These are phyloP conservation scores for Entelexis sorbosivorans DNA, from an alignment of 1,139 yeast species.

Conservation along the genomic window DNA sequence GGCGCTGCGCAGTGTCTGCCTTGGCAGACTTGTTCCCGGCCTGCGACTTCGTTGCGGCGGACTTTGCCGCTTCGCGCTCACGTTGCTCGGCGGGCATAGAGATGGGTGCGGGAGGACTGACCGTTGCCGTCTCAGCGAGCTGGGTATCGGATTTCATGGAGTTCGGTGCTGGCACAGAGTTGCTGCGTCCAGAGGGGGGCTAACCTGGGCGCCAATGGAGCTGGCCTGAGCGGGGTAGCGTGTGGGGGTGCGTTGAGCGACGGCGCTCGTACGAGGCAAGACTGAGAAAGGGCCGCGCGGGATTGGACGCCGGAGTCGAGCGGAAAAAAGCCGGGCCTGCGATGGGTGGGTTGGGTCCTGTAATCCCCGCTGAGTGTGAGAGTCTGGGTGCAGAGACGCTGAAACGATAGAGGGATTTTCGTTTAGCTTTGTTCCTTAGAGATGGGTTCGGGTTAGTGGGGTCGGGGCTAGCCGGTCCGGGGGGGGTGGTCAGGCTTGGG, in stretches of 20 bases:
- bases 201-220: not conserved
- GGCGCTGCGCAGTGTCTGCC: conserved; percentile 40
- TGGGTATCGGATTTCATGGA: conserved; percentile 4
- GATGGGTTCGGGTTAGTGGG: conserved; percentile 5
- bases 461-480: conserved; percentile 6
- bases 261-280: not conserved
- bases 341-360: too few relatives aligned
- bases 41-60: not conserved
- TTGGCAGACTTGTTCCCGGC: conserved; percentile 15
- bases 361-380: not conserved
- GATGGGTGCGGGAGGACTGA: not conserved
- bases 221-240: not conserved
- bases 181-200: not conserved
- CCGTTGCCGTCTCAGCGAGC: conserved; percentile 3
- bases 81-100: conserved; percentile 1
- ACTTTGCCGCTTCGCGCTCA: conserved; percentile 1
- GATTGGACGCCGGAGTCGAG: not conserved
- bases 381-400: not conserved
- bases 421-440: conserved; percentile 4
- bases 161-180: not conserved
- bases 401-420: conserved; percentile 6
- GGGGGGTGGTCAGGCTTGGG: not conserved
- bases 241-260: not conserved
- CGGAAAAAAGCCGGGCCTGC: not conserved
- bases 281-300: not conserved